These are phyloP conservation scores for Malassezia psittaci DNA, from an alignment of 1,284 basidiomycete genomes.

Conservation along the genomic window DNA sequence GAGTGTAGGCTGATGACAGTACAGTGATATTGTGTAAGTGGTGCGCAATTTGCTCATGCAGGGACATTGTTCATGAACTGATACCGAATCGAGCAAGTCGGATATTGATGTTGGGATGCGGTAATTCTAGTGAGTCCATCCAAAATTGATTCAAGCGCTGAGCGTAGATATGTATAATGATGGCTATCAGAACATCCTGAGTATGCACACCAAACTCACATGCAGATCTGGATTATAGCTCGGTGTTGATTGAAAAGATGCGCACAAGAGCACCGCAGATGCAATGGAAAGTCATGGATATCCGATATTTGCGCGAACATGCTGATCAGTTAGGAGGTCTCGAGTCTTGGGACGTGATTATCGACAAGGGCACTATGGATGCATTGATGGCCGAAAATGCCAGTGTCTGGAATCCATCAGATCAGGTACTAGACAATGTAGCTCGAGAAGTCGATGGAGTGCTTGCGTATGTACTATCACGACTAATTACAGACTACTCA, in stretches of 20 bases:
- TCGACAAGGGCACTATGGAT: slow-evolving; percentile 46
- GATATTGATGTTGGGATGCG: slow-evolving; percentile 43
- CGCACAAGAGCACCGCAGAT: slow-evolving; percentile 19
- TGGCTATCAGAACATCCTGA: slow-evolving; percentile 30
- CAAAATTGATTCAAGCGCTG: slow-evolving; percentile 15
- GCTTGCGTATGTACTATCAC: slow-evolving; percentile 17
- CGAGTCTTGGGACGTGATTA: slow-evolving; percentile 27
- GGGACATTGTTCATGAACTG: slow-evolving; percentile 25
- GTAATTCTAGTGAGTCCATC: slow-evolving; percentile 26
- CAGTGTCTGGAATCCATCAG: slow-evolving; percentile 31
- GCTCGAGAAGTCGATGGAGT: slow-evolving; percentile 32
- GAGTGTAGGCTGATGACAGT: slow-evolving; percentile 1
- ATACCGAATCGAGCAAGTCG: slow-evolving; percentile 23
- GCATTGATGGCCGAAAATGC: slow-evolving; percentile 43
- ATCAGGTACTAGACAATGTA: slow-evolving; percentile 24
- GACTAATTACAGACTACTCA: slow-evolving; percentile 19
- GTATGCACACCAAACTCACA: slow-evolving; percentile 14
- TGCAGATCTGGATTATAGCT: slow-evolving; percentile 14
- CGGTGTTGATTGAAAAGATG: slow-evolving; percentile 31
- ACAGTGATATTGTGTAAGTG: slow-evolving; percentile 15
- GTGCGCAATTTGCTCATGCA: background rate
- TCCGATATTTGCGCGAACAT: slow-evolving; percentile 29
- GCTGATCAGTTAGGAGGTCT: slow-evolving; percentile 21
- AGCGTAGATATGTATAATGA: slow-evolving; percentile 27
- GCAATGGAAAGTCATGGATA: slow-evolving; percentile 34